Evolutionary conservation across 2,329 filamentous ascomycete genomes (phyloP).

Genomic region (Paradendryphiella salina): DNA sequence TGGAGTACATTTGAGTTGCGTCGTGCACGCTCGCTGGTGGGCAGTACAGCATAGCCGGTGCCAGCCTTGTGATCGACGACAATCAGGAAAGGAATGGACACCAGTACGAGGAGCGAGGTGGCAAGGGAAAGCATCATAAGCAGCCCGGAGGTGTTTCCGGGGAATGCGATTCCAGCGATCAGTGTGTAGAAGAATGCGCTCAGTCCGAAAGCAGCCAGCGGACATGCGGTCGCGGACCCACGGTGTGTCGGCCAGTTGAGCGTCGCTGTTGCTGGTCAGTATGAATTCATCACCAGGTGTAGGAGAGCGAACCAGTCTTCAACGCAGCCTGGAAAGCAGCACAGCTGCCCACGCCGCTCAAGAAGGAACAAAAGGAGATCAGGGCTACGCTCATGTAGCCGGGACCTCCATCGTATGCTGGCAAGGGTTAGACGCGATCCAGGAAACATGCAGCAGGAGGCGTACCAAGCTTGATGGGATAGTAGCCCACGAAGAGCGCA

Average conservation of each 20-base stretch:
- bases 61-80: constrained; percentile 67
- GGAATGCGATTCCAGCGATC: constrained; percentile 74
- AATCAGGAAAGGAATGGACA: constrained; percentile 82
- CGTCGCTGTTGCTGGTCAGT: constrained; percentile 59
- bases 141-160: constrained; percentile 79
- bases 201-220: constrained; percentile 87
- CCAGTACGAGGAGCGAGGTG: constrained; percentile 73
- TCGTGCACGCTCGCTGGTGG: constrained; percentile 54
- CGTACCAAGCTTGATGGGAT: constrained; percentile 69
- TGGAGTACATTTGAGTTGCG: constrained; percentile 52
- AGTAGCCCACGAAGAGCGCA: constrained; percentile 78
- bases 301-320: constrained; percentile 62
- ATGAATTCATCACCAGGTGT: not conserved
- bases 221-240: constrained; percentile 92
- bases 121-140: constrained; percentile 78
- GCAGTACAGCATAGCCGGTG: constrained; percentile 61
- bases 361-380: constrained; percentile 80
- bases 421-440: constrained; percentile 32
- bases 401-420: constrained; percentile 71
- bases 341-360: constrained; percentile 87
- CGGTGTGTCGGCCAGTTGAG: constrained; percentile 90
- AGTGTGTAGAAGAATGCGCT: constrained; percentile 96
- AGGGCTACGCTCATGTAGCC: constrained; percentile 59
- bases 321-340: constrained; percentile 87
- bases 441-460: not conserved